Evolutionary conservation across 2,329 filamentous ascomycete species (phyloP), one percentile per base, ranked within the genome.

Genomic region (Fonsecaea pugnacius): DNA sequence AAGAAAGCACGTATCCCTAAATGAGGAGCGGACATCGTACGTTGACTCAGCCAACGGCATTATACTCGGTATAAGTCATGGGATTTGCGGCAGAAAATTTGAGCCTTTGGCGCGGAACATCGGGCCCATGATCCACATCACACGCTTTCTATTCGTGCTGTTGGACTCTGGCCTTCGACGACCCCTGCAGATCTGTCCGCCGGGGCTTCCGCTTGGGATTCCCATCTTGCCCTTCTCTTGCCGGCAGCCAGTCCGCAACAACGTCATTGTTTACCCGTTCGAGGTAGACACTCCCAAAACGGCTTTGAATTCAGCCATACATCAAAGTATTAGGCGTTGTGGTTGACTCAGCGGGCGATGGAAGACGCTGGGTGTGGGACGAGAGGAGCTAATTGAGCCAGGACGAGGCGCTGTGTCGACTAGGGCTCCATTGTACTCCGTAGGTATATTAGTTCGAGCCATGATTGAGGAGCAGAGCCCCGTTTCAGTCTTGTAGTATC

Each of bases 41-140:
- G 55, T 58, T 58, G 55, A 58, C 55, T 58, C 55, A 58, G 55
- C 55, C 30, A 9, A 24, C n/a, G 12, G 36, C 38, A 32, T 32
- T 43, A 48, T 32, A n/a, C n/a, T n/a, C n/a, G n/a, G n/a, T n/a
- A 18, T 48, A 35, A 58, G 40, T 48, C 55, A 43, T 38, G 36
- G 38, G 38, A 40, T 48, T 48, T 24, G 43, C 43, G 43, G 43
- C 43, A 48, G 43, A 58, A 32, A 43, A 48, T 58, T 58, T 33
- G 27, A 32, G 35, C 55, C 36, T 58, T 21, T 16, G 55, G 24
- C 12, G 55, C 55, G 55, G 55, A 58, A 58, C 38, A 40, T 27
- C 55, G 55, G 55, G 38, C 35, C 54, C 55, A 58, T 58, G 38
- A n/a, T 21, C 38, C 55, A 48, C 8, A n/a, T 48, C 43, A n/a